Evolutionary conservation across 106 monocot species (phyloP), one percentile per base, ranked within the genome.

Genomic region (Dendrobium chrysotoxum): DNA sequence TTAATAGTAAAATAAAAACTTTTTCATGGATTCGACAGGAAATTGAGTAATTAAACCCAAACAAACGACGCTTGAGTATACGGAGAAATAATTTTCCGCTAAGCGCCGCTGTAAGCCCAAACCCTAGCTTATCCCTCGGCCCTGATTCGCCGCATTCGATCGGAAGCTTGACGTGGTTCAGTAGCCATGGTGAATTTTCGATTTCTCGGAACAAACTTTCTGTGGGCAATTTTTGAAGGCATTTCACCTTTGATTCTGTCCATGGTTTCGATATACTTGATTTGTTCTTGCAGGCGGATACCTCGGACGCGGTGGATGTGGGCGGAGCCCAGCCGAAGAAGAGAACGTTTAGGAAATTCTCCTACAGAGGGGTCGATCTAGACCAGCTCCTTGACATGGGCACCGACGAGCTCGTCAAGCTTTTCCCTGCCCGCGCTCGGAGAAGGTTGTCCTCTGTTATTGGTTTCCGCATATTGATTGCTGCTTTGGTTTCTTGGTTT

Each of bases 361-460:
- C 70, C 76, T 90, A 81, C 85, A 73, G 87, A 28, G 87, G 87
- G 5, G 87, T 90, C 16, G 87, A 87, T 65, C 77, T 87, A 26
- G 90, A 87, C 26, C 79, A 79, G 35, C 85, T 90, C 41, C 85
- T 88, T 20, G 90, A 90, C 78, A 90, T 90, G 90, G 54, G 81
- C 12, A 90, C 87, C 38, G 88, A 90, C 47, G 88, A 86, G 73
- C 85, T 90, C 53, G 90, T 90, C 57, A 85, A 90, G 77, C 90
- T 88, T 75, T 88, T 90, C 75, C 28, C 44, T n/a, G 88, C 90
- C 44, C 87, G 90, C 50, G 84, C 90, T 42, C 83, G 90, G 4
- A 83, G 90, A 81, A 90, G 90, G 90, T 72, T 74, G 18, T 6
- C 7, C 18, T 40, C 64, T 35, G 3, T 35, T 35, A 35, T 35